Conservation (phyloP, 768 basidiomycete genomes). For the Pulveroboletus sp. region DNA sequence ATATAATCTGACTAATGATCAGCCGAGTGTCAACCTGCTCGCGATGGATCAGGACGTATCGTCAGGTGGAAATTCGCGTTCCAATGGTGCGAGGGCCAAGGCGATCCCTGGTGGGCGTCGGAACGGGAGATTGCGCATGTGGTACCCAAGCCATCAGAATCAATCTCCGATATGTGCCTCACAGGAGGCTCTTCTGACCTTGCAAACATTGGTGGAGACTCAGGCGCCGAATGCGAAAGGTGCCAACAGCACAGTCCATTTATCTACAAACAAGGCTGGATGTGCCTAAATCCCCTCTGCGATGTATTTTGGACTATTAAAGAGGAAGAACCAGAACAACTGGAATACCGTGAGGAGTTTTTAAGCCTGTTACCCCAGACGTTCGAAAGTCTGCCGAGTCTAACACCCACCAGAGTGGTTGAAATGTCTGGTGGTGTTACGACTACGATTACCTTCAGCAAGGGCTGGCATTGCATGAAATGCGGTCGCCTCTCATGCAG, state of each 20-base stretch:
- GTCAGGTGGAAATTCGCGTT: conserved; percentile 82
- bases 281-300: conserved; percentile 63
- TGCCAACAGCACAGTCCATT: conserved; percentile 48
- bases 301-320: conserved; percentile 49
- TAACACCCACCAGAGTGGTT: conserved; percentile 38
- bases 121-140: background rate
- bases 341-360: conserved; percentile 51
- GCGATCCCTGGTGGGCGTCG: conserved; percentile 48
- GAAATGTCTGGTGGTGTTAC: conserved; percentile 35
- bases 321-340: conserved; percentile 29
- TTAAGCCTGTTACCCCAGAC: conserved; percentile 34
- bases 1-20: conserved; percentile 12
- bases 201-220: background rate
- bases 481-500: conserved; percentile 78
- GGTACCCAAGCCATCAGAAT: background rate
- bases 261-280: conserved; percentile 57
- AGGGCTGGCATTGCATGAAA: conserved; percentile 64
- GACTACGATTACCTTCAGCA: conserved; percentile 55
- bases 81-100: conserved; percentile 79
- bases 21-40: conserved; percentile 61
- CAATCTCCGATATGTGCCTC: background rate
- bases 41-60: conserved; percentile 49
- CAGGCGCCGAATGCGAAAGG: conserved; percentile 32
- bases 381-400: conserved; percentile 34
- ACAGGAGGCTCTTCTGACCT: background rate